Evolutionary conservation across 2,329 filamentous ascomycete genomes (phyloP).

Genomic region (Calycina marina): DNA sequence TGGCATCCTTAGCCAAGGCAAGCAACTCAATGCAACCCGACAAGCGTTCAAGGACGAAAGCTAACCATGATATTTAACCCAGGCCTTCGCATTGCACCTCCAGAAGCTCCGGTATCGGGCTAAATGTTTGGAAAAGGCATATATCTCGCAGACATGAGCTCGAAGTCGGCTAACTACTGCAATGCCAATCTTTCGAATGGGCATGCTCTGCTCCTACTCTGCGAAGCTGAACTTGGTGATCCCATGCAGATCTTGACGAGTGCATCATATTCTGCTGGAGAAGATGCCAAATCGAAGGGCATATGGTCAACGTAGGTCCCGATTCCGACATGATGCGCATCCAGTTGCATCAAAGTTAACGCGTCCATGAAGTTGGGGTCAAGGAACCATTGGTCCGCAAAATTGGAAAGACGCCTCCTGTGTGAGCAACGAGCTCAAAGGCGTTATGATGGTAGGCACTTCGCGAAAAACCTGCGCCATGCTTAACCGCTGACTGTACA

Average conservation of each 20-base stretch:
- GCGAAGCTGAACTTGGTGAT: conserved; percentile 68
- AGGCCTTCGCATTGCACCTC: conserved; percentile 79
- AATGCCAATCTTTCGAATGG: conserved; percentile 43
- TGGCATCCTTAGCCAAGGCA: conserved; percentile 76
- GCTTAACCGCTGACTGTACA: conserved; percentile 14
- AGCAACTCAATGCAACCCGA: no score
- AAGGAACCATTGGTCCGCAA: conserved; percentile 47
- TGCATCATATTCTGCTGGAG: conserved; percentile 47
- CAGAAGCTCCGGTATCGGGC: conserved; percentile 62
- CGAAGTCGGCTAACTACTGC: conserved; percentile 74
- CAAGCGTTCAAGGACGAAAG: no score
- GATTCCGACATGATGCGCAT: neutral
- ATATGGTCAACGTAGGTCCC: conserved; percentile 23
- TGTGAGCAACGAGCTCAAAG: conserved; percentile 49
- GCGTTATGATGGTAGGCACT: conserved; percentile 51
- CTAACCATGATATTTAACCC: no score
- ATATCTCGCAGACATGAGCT: conserved; percentile 74
- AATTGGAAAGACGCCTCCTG: conserved; percentile 63
- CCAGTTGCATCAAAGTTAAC: neutral
- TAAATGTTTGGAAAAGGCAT: conserved; percentile 91
- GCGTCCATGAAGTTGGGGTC: conserved; percentile 50
- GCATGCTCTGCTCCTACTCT: conserved; percentile 63
- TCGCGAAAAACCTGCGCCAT: no score
- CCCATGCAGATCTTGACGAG: conserved; percentile 51
- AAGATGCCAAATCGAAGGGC: conserved; percentile 43